Percentiles rank a stretch among this genome's conserved stretches.
Evolutionary conservation across 2,329 filamentous ascomycete genomes (phyloP).

Genomic region (Elsinoe australis): DNA sequence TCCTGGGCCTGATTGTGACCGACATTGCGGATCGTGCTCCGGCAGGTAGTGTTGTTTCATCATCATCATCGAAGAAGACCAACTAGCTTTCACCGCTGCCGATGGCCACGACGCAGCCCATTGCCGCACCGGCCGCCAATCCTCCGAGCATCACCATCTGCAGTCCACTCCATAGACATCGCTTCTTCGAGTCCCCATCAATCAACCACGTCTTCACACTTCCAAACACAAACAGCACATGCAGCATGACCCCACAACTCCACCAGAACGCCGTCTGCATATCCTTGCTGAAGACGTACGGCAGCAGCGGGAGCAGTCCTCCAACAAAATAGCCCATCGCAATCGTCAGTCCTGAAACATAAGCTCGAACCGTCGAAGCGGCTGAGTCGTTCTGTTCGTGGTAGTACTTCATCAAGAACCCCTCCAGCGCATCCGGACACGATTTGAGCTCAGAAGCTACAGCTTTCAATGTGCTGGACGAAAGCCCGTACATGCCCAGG

Average conservation of each 20-base stretch:
- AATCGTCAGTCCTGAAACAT: slow-evolving; percentile 55
- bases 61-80: slow-evolving; percentile 14
- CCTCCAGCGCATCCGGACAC: slow-evolving; percentile 32
- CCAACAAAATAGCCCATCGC: slow-evolving; percentile 63
- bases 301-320: slow-evolving; percentile 61
- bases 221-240: slow-evolving; percentile 57
- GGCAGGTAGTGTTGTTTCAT: no score
- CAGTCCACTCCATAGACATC: slow-evolving; percentile 35
- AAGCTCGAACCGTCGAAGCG: slow-evolving; percentile 36
- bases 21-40: slow-evolving; percentile 46
- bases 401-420: slow-evolving; percentile 44
- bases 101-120: slow-evolving; percentile 33
- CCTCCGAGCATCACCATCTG: slow-evolving; percentile 60
- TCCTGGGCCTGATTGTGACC: slow-evolving; percentile 68
- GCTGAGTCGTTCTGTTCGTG: slow-evolving; percentile 40
- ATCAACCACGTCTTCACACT: slow-evolving; percentile 55
- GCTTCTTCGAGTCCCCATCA: slow-evolving; percentile 29
- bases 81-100: slow-evolving; percentile 6
- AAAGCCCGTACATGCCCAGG: slow-evolving; percentile 37
- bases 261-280: slow-evolving; percentile 48
- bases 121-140: slow-evolving; percentile 58
- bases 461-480: slow-evolving; percentile 25
- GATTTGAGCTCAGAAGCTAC: slow-evolving; percentile 21
- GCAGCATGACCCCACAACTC: slow-evolving; percentile 53
- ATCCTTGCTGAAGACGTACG: slow-evolving; percentile 53